Percentiles rank a stretch among this genome's conserved stretches.
phyloP scores from a whole-genome alignment of 1,284 basidiomycete species.

The Ceratobasidium papillatum region DNA sequence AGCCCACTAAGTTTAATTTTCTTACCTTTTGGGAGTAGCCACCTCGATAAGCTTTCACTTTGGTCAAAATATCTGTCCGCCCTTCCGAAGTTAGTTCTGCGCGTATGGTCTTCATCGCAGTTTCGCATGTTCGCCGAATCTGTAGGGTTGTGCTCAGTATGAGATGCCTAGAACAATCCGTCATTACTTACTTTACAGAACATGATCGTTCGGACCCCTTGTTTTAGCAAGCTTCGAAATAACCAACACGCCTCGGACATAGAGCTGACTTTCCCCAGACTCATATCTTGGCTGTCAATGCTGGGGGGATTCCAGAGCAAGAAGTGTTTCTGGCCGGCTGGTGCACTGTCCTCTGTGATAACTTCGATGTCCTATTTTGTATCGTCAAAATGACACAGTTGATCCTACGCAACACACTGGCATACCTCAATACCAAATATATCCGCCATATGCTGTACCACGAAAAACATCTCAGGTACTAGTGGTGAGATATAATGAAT shows the following conservation, averaged over 20 bases:
- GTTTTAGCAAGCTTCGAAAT: slow-evolving; percentile 84
- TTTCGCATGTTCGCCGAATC: slow-evolving; percentile 84
- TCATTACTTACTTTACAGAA: slow-evolving; percentile 77
- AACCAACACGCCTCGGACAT: slow-evolving; percentile 77
- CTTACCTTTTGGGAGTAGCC: slow-evolving; percentile 69
- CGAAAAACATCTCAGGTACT: neutral
- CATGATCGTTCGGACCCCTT: slow-evolving; percentile 82
- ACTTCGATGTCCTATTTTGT: slow-evolving; percentile 64
- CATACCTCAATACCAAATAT: slow-evolving; percentile 73
- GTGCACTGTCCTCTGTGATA: slow-evolving; percentile 84
- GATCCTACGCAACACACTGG: neutral
- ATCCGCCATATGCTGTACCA: slow-evolving; percentile 68
- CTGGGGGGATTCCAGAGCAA: slow-evolving; percentile 80
- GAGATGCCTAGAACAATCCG: neutral
- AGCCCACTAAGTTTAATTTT: neutral
- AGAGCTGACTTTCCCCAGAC: slow-evolving; percentile 67
- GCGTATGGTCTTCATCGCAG: slow-evolving; percentile 83
- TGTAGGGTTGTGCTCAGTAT: slow-evolving; percentile 49
- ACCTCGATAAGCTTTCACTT: slow-evolving; percentile 86
- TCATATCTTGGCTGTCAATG: slow-evolving; percentile 66
- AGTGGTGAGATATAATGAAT: neutral
- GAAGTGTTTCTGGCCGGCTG: slow-evolving; percentile 80
- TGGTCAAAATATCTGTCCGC: slow-evolving; percentile 76
- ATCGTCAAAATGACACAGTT: neutral
- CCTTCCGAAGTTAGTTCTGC: slow-evolving; percentile 78